phyloP scores from a whole-genome alignment of 371 early-diverging fungal genomes.

The Mortierella sp. region DNA sequence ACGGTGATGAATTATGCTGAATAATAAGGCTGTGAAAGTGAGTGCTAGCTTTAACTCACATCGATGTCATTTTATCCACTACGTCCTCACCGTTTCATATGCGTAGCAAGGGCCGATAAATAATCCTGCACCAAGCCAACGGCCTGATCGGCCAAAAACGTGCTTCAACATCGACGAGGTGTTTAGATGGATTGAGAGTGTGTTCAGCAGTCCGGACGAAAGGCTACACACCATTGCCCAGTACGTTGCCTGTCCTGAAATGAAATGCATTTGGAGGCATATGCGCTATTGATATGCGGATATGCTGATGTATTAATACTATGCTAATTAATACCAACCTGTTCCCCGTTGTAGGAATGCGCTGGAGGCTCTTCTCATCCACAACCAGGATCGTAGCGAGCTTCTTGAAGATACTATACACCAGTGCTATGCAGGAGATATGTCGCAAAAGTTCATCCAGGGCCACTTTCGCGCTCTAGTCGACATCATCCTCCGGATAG shows the following conservation, averaged over 20 bases:
- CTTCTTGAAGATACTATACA: slow-evolving; percentile 74
- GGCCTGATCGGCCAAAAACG: slow-evolving; percentile 11
- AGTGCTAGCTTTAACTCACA: too few relatives aligned
- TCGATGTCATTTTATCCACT: too few relatives aligned
- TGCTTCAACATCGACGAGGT: slow-evolving; percentile 61
- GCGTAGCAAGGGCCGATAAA: slow-evolving; percentile 48
- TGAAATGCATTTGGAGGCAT: too few relatives aligned
- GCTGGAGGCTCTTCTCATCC: slow-evolving; percentile 73
- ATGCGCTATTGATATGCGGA: too few relatives aligned
- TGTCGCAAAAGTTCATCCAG: slow-evolving; percentile 69
- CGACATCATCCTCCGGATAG: slow-evolving; percentile 68
- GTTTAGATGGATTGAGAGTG: slow-evolving; percentile 73
- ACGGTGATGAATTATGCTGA: neutral
- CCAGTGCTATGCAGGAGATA: slow-evolving; percentile 81
- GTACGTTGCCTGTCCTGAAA: too few relatives aligned
- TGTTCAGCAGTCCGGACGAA: slow-evolving; percentile 74
- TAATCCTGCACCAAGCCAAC: slow-evolving; percentile 29
- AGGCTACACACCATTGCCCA: slow-evolving; percentile 62
- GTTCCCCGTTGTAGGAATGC: slow-evolving; percentile 58
- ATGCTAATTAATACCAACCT: neutral
- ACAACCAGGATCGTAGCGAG: slow-evolving; percentile 74
- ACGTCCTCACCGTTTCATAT: neutral
- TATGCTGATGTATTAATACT: too few relatives aligned
- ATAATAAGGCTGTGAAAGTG: too few relatives aligned
- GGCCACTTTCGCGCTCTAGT: slow-evolving; percentile 83